Conservation (phyloP, 176 grass and related monocot genomes). For the Lolium rigidum region DNA sequence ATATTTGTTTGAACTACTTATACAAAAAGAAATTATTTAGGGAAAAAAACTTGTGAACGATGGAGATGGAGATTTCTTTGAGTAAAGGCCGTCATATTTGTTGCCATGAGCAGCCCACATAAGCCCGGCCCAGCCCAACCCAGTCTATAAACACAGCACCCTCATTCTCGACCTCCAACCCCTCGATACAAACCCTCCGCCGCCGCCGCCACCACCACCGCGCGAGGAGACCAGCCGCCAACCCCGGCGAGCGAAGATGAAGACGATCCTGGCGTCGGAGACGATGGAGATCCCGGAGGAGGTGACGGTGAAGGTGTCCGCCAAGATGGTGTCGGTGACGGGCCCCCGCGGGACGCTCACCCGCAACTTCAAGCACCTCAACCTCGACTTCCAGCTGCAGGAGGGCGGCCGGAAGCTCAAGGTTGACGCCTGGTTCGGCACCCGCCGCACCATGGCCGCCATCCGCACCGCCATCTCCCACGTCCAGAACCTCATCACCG, state of each 20-base stretch:
- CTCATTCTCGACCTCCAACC: neutral
- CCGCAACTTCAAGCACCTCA: slow-evolving; percentile 94
- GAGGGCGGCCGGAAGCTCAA: slow-evolving; percentile 79
- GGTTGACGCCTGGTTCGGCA: slow-evolving; percentile 96
- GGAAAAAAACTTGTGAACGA: too few species aligned
- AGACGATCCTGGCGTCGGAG: slow-evolving; percentile 85
- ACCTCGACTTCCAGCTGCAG: slow-evolving; percentile 92
- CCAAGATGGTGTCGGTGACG: slow-evolving; percentile 77
- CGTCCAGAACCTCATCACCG: slow-evolving; percentile 91
- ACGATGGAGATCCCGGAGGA: slow-evolving; percentile 87
- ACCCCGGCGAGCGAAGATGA: slow-evolving; percentile 56
- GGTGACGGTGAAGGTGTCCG: slow-evolving; percentile 66
- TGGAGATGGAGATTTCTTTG: neutral
- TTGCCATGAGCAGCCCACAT: neutral
- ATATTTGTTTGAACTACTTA: too few species aligned
- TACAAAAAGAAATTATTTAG: too few species aligned
- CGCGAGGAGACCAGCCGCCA: neutral
- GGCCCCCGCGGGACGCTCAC: slow-evolving; percentile 81
- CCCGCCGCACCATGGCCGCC: slow-evolving; percentile 85
- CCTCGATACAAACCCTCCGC: slow-evolving; percentile 14
- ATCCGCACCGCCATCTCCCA: slow-evolving; percentile 95
- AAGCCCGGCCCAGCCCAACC: neutral
- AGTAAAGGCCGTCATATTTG: neutral
- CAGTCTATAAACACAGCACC: neutral
- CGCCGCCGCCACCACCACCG: neutral